phyloP scores from a whole-genome alignment of 306 rosid genomes.

The Mucuna pruriens region DNA sequence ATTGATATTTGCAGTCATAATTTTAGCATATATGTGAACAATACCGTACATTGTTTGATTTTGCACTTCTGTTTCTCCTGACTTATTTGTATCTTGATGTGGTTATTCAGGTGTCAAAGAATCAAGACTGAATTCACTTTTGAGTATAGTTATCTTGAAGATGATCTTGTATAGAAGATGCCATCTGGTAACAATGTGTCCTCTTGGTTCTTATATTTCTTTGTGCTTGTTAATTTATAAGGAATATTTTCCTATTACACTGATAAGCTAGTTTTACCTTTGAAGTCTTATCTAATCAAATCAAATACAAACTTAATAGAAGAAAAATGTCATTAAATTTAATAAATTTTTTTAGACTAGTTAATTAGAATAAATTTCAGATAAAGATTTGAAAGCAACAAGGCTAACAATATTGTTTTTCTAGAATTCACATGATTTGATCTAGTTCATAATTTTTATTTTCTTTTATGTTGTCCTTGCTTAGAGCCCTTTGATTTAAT shows the following conservation, averaged over 20 bases:
- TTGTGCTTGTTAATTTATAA: constrained; percentile 31
- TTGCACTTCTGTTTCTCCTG: constrained; percentile 11
- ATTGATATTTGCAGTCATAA: constrained; percentile 17
- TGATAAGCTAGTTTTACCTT: constrained; percentile 12
- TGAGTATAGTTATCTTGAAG: constrained; percentile 95
- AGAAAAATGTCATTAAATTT: constrained; percentile 6
- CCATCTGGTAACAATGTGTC: constrained; percentile 31
- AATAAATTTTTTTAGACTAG: not conserved
- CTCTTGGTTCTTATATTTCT: constrained; percentile 22
- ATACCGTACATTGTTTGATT: not conserved
- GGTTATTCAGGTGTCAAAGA: constrained; percentile 87
- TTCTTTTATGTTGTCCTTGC: not conserved
- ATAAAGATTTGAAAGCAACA: not conserved
- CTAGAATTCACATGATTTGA: not conserved
- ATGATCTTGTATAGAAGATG: constrained; percentile 75
- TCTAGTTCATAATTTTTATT: not conserved
- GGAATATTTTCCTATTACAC: not conserved
- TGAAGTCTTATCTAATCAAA: not conserved
- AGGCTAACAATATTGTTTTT: not conserved
- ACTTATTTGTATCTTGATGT: constrained; percentile 30
- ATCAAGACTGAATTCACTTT: constrained; percentile 94
- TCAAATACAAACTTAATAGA: constrained; percentile 13
- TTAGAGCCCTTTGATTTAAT: not conserved
- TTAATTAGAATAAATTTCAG: not conserved
- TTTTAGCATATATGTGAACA: constrained; percentile 1